Evolutionary conservation across 768 basidiomycete species (phyloP), one percentile per base, ranked within the genome.

Genomic region (Lactarius sanguifluus): DNA sequence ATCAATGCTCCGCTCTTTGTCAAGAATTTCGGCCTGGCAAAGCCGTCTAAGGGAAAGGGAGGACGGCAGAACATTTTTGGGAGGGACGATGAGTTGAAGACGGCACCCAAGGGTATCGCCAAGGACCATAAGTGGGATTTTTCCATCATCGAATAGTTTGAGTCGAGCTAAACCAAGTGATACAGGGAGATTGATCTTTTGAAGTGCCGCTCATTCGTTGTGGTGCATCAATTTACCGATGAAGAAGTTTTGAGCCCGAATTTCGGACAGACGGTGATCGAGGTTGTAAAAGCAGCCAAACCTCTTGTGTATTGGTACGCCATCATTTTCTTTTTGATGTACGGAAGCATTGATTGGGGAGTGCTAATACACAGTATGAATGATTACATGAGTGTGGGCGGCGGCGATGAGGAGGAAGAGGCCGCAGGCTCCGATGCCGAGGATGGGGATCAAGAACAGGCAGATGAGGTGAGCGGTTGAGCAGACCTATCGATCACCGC

Each of bases 151-250:
- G 23, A 20, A 15, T 25, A 34, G 23, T 45, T 32, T 20, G 50
- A n/a, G 61, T 52, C 13, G 43, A 52, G 23, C 40, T 62, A 32
- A 66, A 62, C 43, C 12, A 36, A 50, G 28, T 18, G 20, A 28
- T 10, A 32, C 66, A 91, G 89, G 75, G 94, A 98, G 74, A 98
- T 99, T 70, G 96, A 96, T 75, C 77, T 98, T 59, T 78, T 99
- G 68, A 92, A 92, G 76, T 89, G 91, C 67, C 86, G 94, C 30
- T 87, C 88, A 20, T 85, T 93, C 40, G 87, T 83, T 2, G 92
- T 96, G 2, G 74, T 82, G 0, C 82, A 87, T 69, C 74, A 75
- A 18, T 79, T 77, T 62, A 69, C 73, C 8, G 83, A 84, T 68
- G 76, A 79, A 16, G 76, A 81, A 60, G 82, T 84, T 15, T 65